Conservation (phyloP, 164 flowering plant species). For the Aristolochia contorta region DNA sequence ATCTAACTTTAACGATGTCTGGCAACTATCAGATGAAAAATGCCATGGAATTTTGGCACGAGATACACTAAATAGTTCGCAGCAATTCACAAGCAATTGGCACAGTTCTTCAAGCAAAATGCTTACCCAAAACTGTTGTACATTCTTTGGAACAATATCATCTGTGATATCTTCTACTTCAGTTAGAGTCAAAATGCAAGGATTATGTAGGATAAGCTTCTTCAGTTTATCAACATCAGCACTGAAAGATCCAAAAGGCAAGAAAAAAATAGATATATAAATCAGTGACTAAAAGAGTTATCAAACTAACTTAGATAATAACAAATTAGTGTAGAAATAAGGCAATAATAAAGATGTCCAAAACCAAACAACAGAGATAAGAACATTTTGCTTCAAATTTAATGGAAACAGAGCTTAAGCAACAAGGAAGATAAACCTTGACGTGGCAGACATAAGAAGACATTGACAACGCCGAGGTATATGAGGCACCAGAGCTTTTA, state of each 20-base stretch:
- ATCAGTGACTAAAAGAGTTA: background rate
- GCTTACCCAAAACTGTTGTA: slow-evolving; percentile 89
- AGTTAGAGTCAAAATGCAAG: slow-evolving; percentile 74
- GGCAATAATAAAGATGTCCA: too few relatives aligned
- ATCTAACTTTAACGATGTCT: too few relatives aligned
- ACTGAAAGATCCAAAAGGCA: slow-evolving; percentile 30
- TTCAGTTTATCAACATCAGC: slow-evolving; percentile 93
- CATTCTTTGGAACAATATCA: slow-evolving; percentile 75
- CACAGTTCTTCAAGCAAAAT: background rate
- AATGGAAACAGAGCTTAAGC: too few relatives aligned
- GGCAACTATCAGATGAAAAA: too few relatives aligned
- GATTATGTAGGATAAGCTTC: slow-evolving; percentile 83
- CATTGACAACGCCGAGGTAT: slow-evolving; percentile 86
- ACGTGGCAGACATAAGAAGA: slow-evolving; percentile 96
- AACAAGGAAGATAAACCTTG: slow-evolving; percentile 38
- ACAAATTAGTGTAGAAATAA: too few relatives aligned
- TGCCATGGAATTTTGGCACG: too few relatives aligned
- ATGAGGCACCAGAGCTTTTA: slow-evolving; percentile 61
- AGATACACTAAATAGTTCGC: background rate
- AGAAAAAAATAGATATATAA: slow-evolving; percentile 1
- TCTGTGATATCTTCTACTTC: slow-evolving; percentile 69
- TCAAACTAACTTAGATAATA: background rate
- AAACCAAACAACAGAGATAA: too few relatives aligned
- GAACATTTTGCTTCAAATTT: too few relatives aligned
- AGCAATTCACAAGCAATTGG: background rate